Base-by-base conservation (phyloP, 2,329 filamentous ascomycete genomes). In the Sclerotinia borealis region DNA sequence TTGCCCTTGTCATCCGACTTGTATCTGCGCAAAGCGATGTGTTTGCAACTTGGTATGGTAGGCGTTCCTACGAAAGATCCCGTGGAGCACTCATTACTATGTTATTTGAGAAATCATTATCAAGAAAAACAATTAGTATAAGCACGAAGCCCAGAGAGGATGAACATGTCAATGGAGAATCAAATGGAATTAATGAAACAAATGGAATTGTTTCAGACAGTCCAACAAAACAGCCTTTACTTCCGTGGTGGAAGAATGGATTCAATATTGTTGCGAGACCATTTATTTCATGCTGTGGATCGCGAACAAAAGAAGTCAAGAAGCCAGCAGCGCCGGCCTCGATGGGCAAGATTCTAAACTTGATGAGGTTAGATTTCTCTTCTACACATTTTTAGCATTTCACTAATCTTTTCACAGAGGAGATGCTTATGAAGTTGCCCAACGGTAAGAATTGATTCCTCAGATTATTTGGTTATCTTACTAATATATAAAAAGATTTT, bases 331-430 rank as follows among this genome's bases (percentile, higher is more conserved):
- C 83, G 62, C 84, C 89, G 2, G 91, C 92, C 0, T 92, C 90
- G 0, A 93, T 93, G 76, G 92, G 92, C 9, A 96, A 96, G 72
- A 95, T 96, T 59, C 83, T 96, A 65, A 96, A 96, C 70, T 77
- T 96, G 2, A 90, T 96, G 80, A 87, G 91, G 55, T 86, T 83
- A 62, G 49, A 11, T n/a, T 11, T 4, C 11, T 10, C 6, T 8
- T 22, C 8, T 10, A 29, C 34, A 10, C 10, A 17, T 29, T 3
- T 4, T 3, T 4, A 22, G 5, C 31, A 17, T 19, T 27, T 31
- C 10, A 50, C 64, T 71, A 36, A 67, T 9, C 15, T 9, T 39
- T 22, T 9, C 45, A 15, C 48, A 73, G 71, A 11, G 71, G 72
- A 64, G 91, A 95, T 73, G 90, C 89, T 0, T 95, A 93, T 72